Percentiles rank a stretch among this genome's conserved stretches.
Conservation (phyloP, 2,329 filamentous ascomycete species). For the Aspergillus puulaauensis region DNA sequence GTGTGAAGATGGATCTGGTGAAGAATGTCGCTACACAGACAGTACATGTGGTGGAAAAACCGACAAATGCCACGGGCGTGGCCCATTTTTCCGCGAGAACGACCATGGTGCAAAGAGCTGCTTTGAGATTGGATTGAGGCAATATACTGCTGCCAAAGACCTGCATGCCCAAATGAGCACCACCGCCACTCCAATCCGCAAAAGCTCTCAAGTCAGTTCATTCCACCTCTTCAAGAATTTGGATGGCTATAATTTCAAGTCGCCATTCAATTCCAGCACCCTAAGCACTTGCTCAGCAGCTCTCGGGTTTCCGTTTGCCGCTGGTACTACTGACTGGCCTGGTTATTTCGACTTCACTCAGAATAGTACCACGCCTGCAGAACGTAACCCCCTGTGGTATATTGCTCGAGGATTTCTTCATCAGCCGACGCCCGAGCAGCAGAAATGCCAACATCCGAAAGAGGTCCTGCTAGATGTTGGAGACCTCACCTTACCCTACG, state of each 20-base stretch:
- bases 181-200: slow-evolving; percentile 43
- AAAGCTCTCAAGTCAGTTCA: slow-evolving; percentile 68
- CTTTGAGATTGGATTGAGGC: slow-evolving; percentile 49
- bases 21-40: slow-evolving; percentile 58
- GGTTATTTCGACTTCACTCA: slow-evolving; percentile 94
- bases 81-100: slow-evolving; percentile 44
- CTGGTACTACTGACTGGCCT: slow-evolving; percentile 87
- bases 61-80: slow-evolving; percentile 46
- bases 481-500: slow-evolving; percentile 72
- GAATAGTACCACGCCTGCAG: slow-evolving; percentile 69
- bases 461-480: slow-evolving; percentile 87
- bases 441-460: slow-evolving; percentile 75
- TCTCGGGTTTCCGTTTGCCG: slow-evolving; percentile 88
- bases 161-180: slow-evolving; percentile 58
- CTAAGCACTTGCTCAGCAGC: slow-evolving; percentile 78
- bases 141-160: slow-evolving; percentile 44
- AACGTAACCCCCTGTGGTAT: slow-evolving; percentile 76
- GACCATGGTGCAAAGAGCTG: slow-evolving; percentile 50
- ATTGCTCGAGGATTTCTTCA: slow-evolving; percentile 73
- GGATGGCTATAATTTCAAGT: slow-evolving; percentile 69
- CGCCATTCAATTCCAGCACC: slow-evolving; percentile 64
- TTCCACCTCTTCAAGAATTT: slow-evolving; percentile 87
- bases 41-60: slow-evolving; percentile 68
- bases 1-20: slow-evolving; percentile 79
- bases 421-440: slow-evolving; percentile 67